Base-by-base conservation (phyloP, 2,329 filamentous ascomycete species). In the Triangularia setosa region DNA sequence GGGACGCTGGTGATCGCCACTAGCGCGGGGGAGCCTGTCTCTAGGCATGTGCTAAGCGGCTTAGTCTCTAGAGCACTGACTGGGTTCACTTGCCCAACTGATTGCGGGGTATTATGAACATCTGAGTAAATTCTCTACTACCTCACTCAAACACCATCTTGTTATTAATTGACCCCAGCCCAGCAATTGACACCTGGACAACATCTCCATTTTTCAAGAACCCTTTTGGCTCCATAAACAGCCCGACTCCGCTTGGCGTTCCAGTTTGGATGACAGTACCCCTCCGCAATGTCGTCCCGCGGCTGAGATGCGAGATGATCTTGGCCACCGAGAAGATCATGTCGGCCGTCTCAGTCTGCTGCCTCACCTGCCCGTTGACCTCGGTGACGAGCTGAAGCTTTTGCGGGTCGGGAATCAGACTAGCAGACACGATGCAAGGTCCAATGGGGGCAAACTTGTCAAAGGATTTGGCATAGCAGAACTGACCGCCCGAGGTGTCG, bases 251-350 rank as follows among this genome's bases (percentile, higher is more conserved):
- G 1, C 71, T 70, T 1, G 81, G 80, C 2, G 81, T 83, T 1
- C 82, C 82, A 3, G 81, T 83, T 77, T 84, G 78, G 48, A 84
- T 77, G 1, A 77, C 76, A 2, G 81, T 83, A 5, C 79, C 79
- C 2, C 74, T 75, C 59, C 76, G 75, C 57, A 84, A 66, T 24
- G 81, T 84, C 4, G 79, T 81, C 6, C 72, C 73, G 48, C 78
- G 72, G 58, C 72, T 77, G 69, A 83, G 72, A 70, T 79, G 77
- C 64, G 74, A 76, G 14, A 83, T 70, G 11, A 83, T 75, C 70
- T 79, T 69, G 2, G 71, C 73, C 2, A 80, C 72, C 0, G 64
- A 73, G 67, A 75, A 82, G n/a, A 83, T 79, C 79, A 83, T 78
- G 70, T 83, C 81, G 54, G 78, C 75, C 0, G 74, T 76, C 1